These are phyloP conservation scores for Pugionium dolabratum DNA, from an alignment of 345 rosid species.

Conservation along the genomic window DNA sequence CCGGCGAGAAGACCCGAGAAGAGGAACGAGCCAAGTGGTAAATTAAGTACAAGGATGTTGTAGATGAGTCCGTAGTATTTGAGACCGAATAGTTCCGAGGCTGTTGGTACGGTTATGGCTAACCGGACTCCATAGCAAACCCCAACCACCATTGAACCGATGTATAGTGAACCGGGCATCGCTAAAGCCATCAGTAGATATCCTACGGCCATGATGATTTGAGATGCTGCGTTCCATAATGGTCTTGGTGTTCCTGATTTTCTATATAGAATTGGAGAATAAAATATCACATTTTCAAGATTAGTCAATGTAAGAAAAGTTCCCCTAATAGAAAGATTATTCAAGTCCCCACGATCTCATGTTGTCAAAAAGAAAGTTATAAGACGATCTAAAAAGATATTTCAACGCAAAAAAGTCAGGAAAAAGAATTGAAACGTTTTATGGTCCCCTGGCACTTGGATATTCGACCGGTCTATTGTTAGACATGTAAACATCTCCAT, in stretches of 20 bases:
- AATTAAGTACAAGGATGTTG: slow-evolving; percentile 52
- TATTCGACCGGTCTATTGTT: slow-evolving; percentile 25
- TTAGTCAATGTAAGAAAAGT: slow-evolving; percentile 24
- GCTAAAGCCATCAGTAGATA: slow-evolving; percentile 55
- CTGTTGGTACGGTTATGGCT: slow-evolving; percentile 50
- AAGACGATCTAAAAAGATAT: slow-evolving; percentile 20
- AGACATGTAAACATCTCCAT: slow-evolving; percentile 27
- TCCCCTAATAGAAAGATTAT: not conserved
- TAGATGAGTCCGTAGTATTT: slow-evolving; percentile 54
- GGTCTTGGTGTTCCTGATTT: slow-evolving; percentile 57
- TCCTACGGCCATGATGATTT: slow-evolving; percentile 53
- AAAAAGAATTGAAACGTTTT: slow-evolving; percentile 4
- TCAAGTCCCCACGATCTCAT: slow-evolving; percentile 18
- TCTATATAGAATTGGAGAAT: slow-evolving; percentile 33
- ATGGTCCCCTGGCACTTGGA: slow-evolving; percentile 28
- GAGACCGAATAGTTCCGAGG: slow-evolving; percentile 65
- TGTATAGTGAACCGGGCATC: slow-evolving; percentile 56
- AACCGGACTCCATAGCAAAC: slow-evolving; percentile 56
- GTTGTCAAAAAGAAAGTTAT: not conserved
- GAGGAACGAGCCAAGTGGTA: slow-evolving; percentile 57
- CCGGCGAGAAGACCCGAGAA: slow-evolving; percentile 72
- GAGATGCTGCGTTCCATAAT: slow-evolving; percentile 56
- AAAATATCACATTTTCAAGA: slow-evolving; percentile 1
- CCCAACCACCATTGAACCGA: slow-evolving; percentile 58
- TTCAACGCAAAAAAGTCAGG: not conserved